phyloP scores from a whole-genome alignment of 441 rosid genomes.

The Populus hybrid region DNA sequence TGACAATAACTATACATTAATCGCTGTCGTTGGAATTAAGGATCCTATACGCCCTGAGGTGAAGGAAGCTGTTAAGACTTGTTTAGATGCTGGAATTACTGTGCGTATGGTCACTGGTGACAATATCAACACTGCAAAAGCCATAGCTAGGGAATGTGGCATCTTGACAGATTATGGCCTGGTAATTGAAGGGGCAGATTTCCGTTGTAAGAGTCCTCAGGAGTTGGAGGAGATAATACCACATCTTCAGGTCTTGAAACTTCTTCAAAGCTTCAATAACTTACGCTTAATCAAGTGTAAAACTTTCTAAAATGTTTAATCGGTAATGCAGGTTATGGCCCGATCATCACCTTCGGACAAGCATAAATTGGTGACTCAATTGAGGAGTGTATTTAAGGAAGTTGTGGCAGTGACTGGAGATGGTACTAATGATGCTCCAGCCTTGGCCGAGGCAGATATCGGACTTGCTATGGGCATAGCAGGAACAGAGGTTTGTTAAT shows the following conservation, averaged over 20 bases:
- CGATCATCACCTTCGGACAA: constrained; percentile 54
- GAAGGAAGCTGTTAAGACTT: constrained; percentile 39
- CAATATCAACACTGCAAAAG: constrained; percentile 48
- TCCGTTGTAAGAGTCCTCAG: constrained; percentile 50
- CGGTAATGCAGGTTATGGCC: constrained; percentile 43
- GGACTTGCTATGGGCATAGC: constrained; percentile 66
- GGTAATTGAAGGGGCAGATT: constrained; percentile 52
- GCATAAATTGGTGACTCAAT: constrained; percentile 45
- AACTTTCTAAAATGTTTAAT: constrained; percentile 1
- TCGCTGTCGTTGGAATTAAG: constrained; percentile 46
- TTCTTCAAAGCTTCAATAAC: constrained; percentile 11
- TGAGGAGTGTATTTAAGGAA: constrained; percentile 43
- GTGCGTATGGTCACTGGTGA: constrained; percentile 64
- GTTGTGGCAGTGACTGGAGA: constrained; percentile 65
- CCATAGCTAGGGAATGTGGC: too few relatives aligned
- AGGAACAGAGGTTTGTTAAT: constrained; percentile 51
- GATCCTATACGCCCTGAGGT: constrained; percentile 54
- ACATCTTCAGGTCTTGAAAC: constrained; percentile 31
- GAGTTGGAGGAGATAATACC: constrained; percentile 45
- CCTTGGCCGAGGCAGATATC: constrained; percentile 51
- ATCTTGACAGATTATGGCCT: constrained; percentile 34
- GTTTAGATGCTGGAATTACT: constrained; percentile 42
- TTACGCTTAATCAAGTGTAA: background rate
- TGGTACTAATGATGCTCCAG: constrained; percentile 60
- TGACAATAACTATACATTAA: constrained; percentile 39